These are phyloP conservation scores for Helichrysum umbraculigerum DNA, from an alignment of 129 eudicot genomes.

Conservation along the genomic window DNA sequence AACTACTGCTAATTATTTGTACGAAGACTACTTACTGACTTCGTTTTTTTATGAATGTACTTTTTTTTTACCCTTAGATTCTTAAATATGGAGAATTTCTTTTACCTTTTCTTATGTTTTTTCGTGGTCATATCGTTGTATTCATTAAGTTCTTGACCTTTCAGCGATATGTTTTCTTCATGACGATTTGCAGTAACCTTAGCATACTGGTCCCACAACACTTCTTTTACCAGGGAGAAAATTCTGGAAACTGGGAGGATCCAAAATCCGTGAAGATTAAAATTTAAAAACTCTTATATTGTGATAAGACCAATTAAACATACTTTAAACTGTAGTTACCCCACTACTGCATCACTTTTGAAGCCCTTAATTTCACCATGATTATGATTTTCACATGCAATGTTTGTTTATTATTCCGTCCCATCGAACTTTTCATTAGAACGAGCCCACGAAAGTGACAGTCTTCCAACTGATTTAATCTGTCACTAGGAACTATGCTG, in stretches of 20 bases:
- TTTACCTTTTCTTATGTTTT: constrained; percentile 6
- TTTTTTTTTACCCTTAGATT: neutral
- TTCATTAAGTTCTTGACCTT: neutral
- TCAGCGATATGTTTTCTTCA: constrained; percentile 8
- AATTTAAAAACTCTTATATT: neutral
- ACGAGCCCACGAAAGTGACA: constrained; percentile 22
- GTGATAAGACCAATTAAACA: constrained; percentile 19
- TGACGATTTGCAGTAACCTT: constrained; percentile 4
- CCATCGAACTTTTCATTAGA: constrained; percentile 27
- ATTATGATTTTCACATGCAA: constrained; percentile 42
- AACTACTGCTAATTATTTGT: constrained; percentile 13
- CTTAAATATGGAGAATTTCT: neutral
- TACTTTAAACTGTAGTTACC: constrained; percentile 49
- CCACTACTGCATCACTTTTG: constrained; percentile 40
- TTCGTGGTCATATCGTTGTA: neutral
- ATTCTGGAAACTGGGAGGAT: neutral
- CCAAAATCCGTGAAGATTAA: constrained; percentile 8
- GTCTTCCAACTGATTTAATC: neutral
- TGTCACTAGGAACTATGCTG: neutral
- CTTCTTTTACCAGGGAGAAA: constrained; percentile 1
- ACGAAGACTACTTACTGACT: constrained; percentile 6
- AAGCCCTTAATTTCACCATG: constrained; percentile 35
- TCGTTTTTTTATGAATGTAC: neutral
- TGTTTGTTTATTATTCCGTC: constrained; percentile 23
- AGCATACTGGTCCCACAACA: neutral